Evolutionary conservation across 129 eudicot genomes (phyloP).

Genomic region (Smallanthus sonchifolius): DNA sequence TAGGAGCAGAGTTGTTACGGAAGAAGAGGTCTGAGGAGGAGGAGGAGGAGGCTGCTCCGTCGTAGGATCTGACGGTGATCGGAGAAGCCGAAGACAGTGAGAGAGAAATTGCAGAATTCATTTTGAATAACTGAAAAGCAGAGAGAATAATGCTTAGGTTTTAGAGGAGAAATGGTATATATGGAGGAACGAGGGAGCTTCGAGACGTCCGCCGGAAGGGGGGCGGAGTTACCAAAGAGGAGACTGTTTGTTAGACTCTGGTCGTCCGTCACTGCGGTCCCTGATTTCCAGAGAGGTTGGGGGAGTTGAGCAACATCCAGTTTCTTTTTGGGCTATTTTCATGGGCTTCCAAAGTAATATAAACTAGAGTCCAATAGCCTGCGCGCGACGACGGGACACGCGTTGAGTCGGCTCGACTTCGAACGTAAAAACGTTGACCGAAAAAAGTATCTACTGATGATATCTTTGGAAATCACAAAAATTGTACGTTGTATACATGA

Average conservation of each 20-base stretch:
- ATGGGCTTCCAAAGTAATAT: neutral
- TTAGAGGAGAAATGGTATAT: slow-evolving; percentile 13
- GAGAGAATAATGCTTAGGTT: slow-evolving; percentile 1
- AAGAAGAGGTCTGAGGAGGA: slow-evolving; percentile 22
- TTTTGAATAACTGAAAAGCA: slow-evolving; percentile 10
- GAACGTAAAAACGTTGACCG: too few species aligned
- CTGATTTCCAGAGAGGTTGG: neutral
- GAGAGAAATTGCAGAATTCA: slow-evolving; percentile 63
- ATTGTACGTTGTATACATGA: too few species aligned
- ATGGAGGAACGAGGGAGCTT: slow-evolving; percentile 33
- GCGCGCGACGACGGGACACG: too few species aligned
- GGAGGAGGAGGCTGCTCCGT: slow-evolving; percentile 16
- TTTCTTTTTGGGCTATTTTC: neutral
- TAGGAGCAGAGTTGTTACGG: slow-evolving; percentile 29
- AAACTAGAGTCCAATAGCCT: too few species aligned
- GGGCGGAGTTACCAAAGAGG: slow-evolving; percentile 54
- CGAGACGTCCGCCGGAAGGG: slow-evolving; percentile 46
- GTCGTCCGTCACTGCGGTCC: neutral
- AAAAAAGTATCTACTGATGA: too few species aligned
- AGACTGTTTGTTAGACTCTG: neutral
- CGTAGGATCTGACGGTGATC: slow-evolving; percentile 35
- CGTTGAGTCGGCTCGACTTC: too few species aligned
- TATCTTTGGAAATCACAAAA: too few species aligned
- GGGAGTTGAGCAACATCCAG: slow-evolving; percentile 3
- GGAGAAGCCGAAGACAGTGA: slow-evolving; percentile 54